These are phyloP conservation scores for Brassica hybrid DNA, from an alignment of 441 rosid genomes.

Conservation along the genomic window DNA sequence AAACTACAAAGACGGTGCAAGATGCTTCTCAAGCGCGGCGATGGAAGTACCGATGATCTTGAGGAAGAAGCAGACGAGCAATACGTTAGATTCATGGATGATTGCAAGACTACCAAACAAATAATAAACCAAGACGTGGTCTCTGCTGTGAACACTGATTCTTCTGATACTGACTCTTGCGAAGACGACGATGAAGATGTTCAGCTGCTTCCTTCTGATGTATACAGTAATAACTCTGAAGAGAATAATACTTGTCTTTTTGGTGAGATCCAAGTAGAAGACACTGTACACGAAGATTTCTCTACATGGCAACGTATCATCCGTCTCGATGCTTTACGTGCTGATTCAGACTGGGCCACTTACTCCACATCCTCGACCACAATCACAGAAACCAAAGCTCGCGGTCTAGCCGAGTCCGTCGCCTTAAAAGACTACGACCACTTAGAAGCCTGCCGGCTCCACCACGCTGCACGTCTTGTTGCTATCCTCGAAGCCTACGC, in stretches of 20 bases:
- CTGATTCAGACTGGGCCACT: conserved; percentile 80
- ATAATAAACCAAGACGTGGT: conserved; percentile 53
- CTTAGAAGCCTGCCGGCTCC: conserved; percentile 74
- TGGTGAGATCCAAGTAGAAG: conserved; percentile 43
- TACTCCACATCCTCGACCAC: conserved; percentile 61
- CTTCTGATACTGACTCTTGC: conserved; percentile 75
- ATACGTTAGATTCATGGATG: conserved; percentile 55
- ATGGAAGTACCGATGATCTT: no score
- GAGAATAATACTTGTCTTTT: conserved; percentile 42
- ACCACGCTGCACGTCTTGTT: conserved; percentile 90
- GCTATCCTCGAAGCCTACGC: conserved; percentile 93
- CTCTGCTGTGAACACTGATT: conserved; percentile 61
- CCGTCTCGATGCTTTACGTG: conserved; percentile 90
- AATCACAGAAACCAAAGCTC: conserved; percentile 68
- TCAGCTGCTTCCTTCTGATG: conserved; percentile 52
- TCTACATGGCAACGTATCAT: conserved; percentile 91
- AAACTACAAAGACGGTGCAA: conserved; percentile 68
- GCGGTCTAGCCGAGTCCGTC: conserved; percentile 69
- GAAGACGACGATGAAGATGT: conserved; percentile 68
- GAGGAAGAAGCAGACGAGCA: conserved; percentile 53
- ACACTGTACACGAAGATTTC: conserved; percentile 59
- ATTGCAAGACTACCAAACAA: conserved; percentile 43
- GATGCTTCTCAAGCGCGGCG: conserved; percentile 53
- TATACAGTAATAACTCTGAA: conserved; percentile 51
- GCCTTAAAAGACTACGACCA: conserved; percentile 87